Evolutionary conservation across 2,329 filamentous ascomycete species (phyloP).

Genomic region (Chaetomiaceae sp.): DNA sequence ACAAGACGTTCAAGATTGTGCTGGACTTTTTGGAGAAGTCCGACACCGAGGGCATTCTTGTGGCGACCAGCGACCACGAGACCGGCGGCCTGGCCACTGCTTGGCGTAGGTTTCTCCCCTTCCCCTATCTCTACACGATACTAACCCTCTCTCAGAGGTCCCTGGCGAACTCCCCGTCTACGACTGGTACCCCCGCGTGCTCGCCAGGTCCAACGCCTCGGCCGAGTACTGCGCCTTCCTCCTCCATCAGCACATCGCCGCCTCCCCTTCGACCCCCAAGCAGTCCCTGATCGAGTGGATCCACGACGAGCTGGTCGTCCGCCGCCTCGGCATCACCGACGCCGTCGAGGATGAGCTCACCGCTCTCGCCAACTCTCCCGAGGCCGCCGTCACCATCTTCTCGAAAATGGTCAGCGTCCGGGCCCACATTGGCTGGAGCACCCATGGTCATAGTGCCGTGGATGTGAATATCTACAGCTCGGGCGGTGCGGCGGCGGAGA

Average conservation of each 20-base stretch:
- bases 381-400: conserved; percentile 55
- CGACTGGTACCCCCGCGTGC: conserved; percentile 75
- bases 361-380: conserved; percentile 55
- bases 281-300: conserved; percentile 57
- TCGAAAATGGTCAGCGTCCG: conserved; percentile 83
- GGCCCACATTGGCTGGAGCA: conserved; percentile 88
- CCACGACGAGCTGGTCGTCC: conserved; percentile 59
- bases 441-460: conserved; percentile 87
- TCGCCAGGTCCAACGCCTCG: conserved; percentile 73
- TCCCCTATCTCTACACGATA: conserved; percentile 38
- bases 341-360: conserved; percentile 67
- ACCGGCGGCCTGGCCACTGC: conserved; percentile 85
- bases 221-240: conserved; percentile 64
- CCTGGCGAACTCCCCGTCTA: conserved; percentile 52
- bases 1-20: conserved; percentile 77
- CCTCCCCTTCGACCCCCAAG: conserved; percentile 31
- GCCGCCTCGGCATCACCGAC: conserved; percentile 73
- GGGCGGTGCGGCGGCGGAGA: conserved; percentile 57
- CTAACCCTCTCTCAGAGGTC: conserved; percentile 41
- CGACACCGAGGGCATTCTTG: conserved; percentile 70
- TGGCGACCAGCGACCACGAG: conserved; percentile 93
- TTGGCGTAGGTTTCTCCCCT: conserved; percentile 54
- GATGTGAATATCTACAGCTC: conserved; percentile 97
- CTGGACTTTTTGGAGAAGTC: conserved; percentile 78
- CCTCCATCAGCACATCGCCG: conserved; percentile 55